A percentile compares a stretch with the other conserved stretches of the same genome.
phyloP scores from a whole-genome alignment of 768 basidiomycete genomes.

The Termitomyces sp. region DNA sequence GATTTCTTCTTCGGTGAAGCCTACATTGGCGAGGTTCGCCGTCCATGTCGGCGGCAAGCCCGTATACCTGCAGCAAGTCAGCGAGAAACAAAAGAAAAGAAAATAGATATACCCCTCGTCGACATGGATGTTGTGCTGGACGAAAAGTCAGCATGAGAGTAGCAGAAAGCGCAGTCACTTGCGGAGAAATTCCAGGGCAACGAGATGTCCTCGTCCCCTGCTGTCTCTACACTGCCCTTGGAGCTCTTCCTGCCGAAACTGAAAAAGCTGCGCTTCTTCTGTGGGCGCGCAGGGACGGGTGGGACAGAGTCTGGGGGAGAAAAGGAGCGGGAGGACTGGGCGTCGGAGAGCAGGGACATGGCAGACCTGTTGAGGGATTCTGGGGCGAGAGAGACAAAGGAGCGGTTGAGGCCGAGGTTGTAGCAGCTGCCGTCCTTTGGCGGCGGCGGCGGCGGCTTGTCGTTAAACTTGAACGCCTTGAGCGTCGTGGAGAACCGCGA shows the following conservation, averaged over 20 bases:
- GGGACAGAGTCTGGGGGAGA: constrained; percentile 13
- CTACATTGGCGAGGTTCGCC: constrained; percentile 50
- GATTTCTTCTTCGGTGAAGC: constrained; percentile 69
- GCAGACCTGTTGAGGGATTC: constrained; percentile 29
- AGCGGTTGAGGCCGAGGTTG: constrained; percentile 39
- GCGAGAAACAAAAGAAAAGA: not conserved
- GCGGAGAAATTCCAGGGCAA: constrained; percentile 76
- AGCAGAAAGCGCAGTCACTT: constrained; percentile 14
- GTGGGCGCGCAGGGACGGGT: constrained; percentile 17
- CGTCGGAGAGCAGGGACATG: constrained; percentile 28
- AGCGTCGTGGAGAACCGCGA: constrained; percentile 27
- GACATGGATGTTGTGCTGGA: constrained; percentile 68
- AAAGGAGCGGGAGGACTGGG: constrained; percentile 16
- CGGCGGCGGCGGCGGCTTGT: constrained; percentile 40
- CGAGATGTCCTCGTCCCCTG: constrained; percentile 59
- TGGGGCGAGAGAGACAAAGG: constrained; percentile 36
- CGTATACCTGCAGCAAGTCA: constrained; percentile 33
- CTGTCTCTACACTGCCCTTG: constrained; percentile 17
- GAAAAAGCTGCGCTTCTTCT: constrained; percentile 34
- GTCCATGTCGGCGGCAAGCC: constrained; percentile 77
- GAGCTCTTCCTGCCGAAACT: constrained; percentile 34
- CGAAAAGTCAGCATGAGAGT: not conserved
- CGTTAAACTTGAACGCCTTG: constrained; percentile 28
- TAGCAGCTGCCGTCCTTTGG: constrained; percentile 54
- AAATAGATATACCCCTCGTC: constrained; percentile 57